Percentiles rank a stretch among this genome's conserved stretches.
phyloP scores from a whole-genome alignment of 768 basidiomycete genomes.

The Podaxis sp. region DNA sequence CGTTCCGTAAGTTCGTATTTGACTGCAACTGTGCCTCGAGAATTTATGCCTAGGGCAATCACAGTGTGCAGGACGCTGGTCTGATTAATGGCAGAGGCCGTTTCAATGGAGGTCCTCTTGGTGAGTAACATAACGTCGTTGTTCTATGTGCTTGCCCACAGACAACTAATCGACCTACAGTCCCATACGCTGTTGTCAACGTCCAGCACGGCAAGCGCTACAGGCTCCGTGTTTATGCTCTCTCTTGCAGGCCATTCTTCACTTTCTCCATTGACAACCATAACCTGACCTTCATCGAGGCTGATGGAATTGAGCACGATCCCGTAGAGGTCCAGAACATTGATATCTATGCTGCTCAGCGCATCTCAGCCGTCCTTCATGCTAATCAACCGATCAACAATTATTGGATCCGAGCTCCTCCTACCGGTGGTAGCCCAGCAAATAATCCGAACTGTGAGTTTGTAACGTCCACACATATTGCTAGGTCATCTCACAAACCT shows the following conservation, averaged over 20 bases:
- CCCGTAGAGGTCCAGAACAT: slow-evolving; percentile 39
- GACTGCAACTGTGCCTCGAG: neutral
- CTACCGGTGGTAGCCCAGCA: slow-evolving; percentile 33
- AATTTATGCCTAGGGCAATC: slow-evolving; percentile 22
- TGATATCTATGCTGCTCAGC: slow-evolving; percentile 33
- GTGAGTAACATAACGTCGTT: neutral
- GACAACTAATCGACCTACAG: neutral
- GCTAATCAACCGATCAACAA: slow-evolving; percentile 24
- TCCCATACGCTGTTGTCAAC: slow-evolving; percentile 32
- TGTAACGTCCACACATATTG: slow-evolving; percentile 21
- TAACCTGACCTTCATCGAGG: slow-evolving; percentile 26
- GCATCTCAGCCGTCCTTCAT: slow-evolving; percentile 32
- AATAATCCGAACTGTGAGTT: slow-evolving; percentile 12
- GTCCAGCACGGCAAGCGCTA: slow-evolving; percentile 45
- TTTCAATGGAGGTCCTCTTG: slow-evolving; percentile 21
- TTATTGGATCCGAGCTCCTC: slow-evolving; percentile 41
- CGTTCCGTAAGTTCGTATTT: slow-evolving; percentile 6
- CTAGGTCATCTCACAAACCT: neutral
- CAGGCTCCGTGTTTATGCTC: slow-evolving; percentile 52
- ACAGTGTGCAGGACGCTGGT: slow-evolving; percentile 12
- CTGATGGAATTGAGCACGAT: slow-evolving; percentile 32
- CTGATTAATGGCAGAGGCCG: slow-evolving; percentile 25
- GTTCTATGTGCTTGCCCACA: neutral
- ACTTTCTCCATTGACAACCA: slow-evolving; percentile 37
- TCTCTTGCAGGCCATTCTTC: slow-evolving; percentile 44